Evolutionary conservation across 176 grass and related monocot species (phyloP).

Genomic region (Zoysia japonica): DNA sequence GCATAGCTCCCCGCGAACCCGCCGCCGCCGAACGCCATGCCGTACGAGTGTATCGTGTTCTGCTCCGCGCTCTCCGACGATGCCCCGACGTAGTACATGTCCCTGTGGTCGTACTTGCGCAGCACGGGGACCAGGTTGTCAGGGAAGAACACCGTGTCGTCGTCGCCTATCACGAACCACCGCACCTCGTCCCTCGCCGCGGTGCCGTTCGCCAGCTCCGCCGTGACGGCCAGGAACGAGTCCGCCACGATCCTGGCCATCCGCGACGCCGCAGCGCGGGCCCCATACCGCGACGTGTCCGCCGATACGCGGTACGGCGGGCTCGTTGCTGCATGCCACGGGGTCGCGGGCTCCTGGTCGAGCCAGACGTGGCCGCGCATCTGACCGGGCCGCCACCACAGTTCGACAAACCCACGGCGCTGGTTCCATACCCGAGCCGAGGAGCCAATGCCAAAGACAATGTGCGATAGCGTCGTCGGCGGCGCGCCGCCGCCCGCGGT

Average conservation of each 20-base stretch:
- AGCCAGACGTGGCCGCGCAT: constrained; percentile 87
- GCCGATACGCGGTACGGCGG: constrained; percentile 71
- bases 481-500: background rate
- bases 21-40: constrained; percentile 75
- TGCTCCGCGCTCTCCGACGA: constrained; percentile 74
- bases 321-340: constrained; percentile 47
- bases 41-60: constrained; percentile 63
- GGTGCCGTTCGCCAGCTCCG: constrained; percentile 24
- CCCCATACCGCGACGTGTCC: constrained; percentile 64
- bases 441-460: constrained; percentile 81
- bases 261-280: constrained; percentile 57
- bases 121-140: constrained; percentile 71
- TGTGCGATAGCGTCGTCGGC: constrained; percentile 63
- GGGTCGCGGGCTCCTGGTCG: constrained; percentile 49
- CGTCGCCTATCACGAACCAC: constrained; percentile 82
- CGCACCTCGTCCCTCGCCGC: constrained; percentile 17
- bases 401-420: constrained; percentile 62
- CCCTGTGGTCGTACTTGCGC: constrained; percentile 62
- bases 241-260: constrained; percentile 60
- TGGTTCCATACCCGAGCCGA: constrained; percentile 65
- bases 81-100: constrained; percentile 71
- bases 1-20: constrained; percentile 67
- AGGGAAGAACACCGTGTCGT: constrained; percentile 86
- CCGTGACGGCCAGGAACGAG: constrained; percentile 43
- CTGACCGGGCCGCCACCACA: constrained; percentile 69